Base-by-base conservation (phyloP, 805 yeast species). In the Cyberlindnera saturnus region DNA sequence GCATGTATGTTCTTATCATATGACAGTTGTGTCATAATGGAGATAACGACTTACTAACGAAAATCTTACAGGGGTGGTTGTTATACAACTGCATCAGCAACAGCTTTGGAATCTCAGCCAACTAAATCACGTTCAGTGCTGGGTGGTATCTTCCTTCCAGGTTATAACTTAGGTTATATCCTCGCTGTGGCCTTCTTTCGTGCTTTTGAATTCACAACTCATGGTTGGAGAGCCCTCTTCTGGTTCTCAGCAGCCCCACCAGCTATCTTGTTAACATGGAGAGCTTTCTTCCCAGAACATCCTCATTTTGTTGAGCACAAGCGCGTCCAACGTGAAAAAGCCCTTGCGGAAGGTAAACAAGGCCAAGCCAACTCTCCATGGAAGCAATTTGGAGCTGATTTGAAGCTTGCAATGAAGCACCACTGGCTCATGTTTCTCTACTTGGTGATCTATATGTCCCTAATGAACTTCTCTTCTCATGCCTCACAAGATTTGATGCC, bases 181-280 rank as follows among this genome's bases (percentile, higher is more conserved):
- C 65, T 81, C 20, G 85, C 79, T 1, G 82, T 77, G 28, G 64
- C 78, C n/a, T 82, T 82, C 64, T 75, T 67, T 56, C 69, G 87
- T 47, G 88, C 86, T 10, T 67, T 81, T 45, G 67, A 71, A 42
- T 72, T 73, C 45, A 59, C 73, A 5, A 53, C 63, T 3, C 75
- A 79, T 48, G 73, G 75, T 6, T 83, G 91, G 91, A 70, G 87
- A 55, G 73, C 86, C 1, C 64, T 82, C 36, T 82, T 79, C 62
- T 83, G 89, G 89, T 82, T 84, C 56, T 72, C 79, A 26, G 75
- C 87, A n/a, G 81, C 81, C 30, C 76, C 82, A 9, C 82, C 86
- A 2, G 71, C 77, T 11, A 54, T 82, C 15, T 66, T 83, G 40
- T 71, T 81, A 36, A 45, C 66, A 20, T 81, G 82, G 81, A 71